These are phyloP conservation scores for Penicillium samsonianum DNA, from an alignment of 495 filamentous ascomycete species.

Conservation along the genomic window DNA sequence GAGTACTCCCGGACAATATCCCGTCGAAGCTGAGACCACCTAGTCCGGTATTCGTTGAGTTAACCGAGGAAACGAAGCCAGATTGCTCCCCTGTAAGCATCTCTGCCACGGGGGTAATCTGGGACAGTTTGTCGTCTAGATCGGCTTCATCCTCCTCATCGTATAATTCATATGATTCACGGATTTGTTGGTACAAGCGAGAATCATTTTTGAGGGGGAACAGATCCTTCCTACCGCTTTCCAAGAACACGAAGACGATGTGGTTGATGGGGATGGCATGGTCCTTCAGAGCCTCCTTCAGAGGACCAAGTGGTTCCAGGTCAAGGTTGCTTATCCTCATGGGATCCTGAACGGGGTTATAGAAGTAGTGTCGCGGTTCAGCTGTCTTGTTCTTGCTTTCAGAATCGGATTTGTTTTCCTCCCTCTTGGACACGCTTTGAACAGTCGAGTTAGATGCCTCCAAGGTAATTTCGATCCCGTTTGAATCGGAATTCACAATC, in stretches of 20 bases:
- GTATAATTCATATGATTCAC: conserved; percentile 41
- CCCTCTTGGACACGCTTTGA: neutral
- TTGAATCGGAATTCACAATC: conserved; percentile 8
- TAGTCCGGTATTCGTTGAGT: conserved; percentile 3
- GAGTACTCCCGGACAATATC: conserved; percentile 42
- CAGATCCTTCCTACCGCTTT: conserved; percentile 49
- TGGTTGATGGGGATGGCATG: conserved; percentile 41
- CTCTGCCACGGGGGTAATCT: conserved; percentile 20
- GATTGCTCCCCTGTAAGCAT: conserved; percentile 39
- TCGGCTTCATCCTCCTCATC: conserved; percentile 29
- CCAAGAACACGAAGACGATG: conserved; percentile 45
- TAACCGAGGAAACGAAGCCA: conserved; percentile 25
- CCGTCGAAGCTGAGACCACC: conserved; percentile 48
- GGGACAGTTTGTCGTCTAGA: conserved; percentile 27
- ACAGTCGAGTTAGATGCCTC: neutral
- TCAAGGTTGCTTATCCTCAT: conserved; percentile 47
- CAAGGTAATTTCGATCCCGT: neutral
- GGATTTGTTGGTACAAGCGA: conserved; percentile 41
- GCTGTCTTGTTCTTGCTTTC: conserved; percentile 7
- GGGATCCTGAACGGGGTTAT: conserved; percentile 44
- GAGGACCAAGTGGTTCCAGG: conserved; percentile 31
- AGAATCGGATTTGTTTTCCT: neutral
- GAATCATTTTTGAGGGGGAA: conserved; percentile 46
- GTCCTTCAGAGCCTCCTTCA: conserved; percentile 33
- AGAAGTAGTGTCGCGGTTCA: conserved; percentile 26